Percentiles rank a stretch among this genome's conserved stretches.
Evolutionary conservation across 495 filamentous ascomycete species (phyloP).

Genomic region (Trichodelitschia bisporula): DNA sequence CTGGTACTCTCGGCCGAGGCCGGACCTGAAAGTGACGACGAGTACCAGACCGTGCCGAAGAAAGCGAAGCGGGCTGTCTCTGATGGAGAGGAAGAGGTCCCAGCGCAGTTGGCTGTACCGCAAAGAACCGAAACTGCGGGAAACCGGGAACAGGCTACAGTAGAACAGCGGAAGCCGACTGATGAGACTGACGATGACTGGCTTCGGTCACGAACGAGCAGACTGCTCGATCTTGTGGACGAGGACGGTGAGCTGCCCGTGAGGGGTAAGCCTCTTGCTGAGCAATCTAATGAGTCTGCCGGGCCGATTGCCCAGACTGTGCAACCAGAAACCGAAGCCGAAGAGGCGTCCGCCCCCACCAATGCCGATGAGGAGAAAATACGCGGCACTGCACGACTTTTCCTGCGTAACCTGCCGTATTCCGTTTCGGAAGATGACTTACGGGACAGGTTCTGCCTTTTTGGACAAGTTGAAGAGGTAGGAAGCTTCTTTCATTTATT

Average conservation of each 20-base stretch:
- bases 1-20: too few relatives aligned
- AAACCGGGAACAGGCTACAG: slow-evolving; percentile 8
- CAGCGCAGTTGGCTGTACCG: too few relatives aligned
- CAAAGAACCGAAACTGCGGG: too few relatives aligned
- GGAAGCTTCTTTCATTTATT: slow-evolving; percentile 15
- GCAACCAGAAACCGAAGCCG: slow-evolving; percentile 2
- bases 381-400: slow-evolving; percentile 41
- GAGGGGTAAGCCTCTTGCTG: too few relatives aligned
- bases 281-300: slow-evolving; percentile 1
- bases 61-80: slow-evolving; percentile 11
- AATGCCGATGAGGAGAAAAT: slow-evolving; percentile 21
- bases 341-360: too few relatives aligned
- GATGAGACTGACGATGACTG: slow-evolving; percentile 84
- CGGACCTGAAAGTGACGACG: slow-evolving; percentile 15
- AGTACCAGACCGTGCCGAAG: slow-evolving; percentile 34
- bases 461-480: slow-evolving; percentile 72
- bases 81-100: too few relatives aligned
- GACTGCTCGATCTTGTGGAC: slow-evolving; percentile 44
- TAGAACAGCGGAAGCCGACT: too few relatives aligned
- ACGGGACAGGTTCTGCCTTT: slow-evolving; percentile 36
- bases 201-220: slow-evolving; percentile 78
- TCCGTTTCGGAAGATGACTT: slow-evolving; percentile 55
- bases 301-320: background rate
- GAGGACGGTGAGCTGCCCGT: slow-evolving; percentile 7
- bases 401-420: slow-evolving; percentile 76